Percentiles rank a stretch among this genome's conserved stretches.
phyloP scores from a whole-genome alignment of 2,329 filamentous ascomycete genomes.

The Trichoderma cornu-damae region DNA sequence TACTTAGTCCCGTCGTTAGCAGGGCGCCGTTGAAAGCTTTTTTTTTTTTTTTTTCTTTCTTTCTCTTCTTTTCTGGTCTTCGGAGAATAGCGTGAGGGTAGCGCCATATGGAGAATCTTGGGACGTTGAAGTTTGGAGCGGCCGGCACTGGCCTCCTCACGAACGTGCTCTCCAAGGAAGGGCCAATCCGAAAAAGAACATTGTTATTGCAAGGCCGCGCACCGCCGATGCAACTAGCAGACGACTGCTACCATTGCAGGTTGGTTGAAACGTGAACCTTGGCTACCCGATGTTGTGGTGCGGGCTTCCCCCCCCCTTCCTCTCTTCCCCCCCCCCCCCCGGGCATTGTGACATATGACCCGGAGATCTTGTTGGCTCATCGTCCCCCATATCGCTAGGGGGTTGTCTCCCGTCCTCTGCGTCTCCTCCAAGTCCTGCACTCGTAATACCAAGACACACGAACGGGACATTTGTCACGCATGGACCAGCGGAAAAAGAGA shows the following conservation, averaged over 20 bases:
- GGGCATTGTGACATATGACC: constrained; percentile 16
- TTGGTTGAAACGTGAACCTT: neutral
- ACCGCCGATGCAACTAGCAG: constrained; percentile 3
- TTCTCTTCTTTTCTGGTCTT: constrained; percentile 3
- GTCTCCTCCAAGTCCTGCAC: neutral
- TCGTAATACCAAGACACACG: neutral
- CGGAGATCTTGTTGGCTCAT: constrained; percentile 15
- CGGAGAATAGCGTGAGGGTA: constrained; percentile 14
- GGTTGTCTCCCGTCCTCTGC: neutral
- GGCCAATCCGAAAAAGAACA: neutral
- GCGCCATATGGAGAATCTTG: constrained; percentile 8
- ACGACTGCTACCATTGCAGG: neutral
- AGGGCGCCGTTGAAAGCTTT: constrained; percentile 9
- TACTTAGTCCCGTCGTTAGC: neutral
- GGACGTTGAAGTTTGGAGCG: neutral
- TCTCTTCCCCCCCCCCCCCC: neutral
- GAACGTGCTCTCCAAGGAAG: constrained; percentile 1
- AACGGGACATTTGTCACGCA: neutral
- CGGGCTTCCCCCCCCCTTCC: neutral
- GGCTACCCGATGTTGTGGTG: neutral
- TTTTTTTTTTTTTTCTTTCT: too few relatives aligned
- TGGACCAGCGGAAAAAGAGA: neutral
- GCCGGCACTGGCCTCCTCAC: constrained; percentile 2
- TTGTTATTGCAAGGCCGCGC: neutral
- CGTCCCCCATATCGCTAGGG: constrained; percentile 1